Conservation (phyloP, 768 basidiomycete genomes). For the Sutorius australiensis region DNA sequence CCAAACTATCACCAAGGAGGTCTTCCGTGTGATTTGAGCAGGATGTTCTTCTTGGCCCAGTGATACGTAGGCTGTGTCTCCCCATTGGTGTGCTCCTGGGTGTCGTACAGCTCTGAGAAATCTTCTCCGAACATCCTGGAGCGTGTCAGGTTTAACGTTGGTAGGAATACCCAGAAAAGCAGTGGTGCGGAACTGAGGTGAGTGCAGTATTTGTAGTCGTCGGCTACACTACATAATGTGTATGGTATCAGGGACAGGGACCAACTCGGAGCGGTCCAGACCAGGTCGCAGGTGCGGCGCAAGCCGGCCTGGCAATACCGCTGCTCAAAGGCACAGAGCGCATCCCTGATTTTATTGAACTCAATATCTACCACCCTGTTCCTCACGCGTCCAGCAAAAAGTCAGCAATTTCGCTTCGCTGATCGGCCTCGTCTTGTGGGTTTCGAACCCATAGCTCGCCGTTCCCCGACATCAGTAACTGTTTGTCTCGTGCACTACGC, state of each 20-base stretch:
- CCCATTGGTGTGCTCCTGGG: conserved; percentile 16
- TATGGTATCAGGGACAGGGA: background rate
- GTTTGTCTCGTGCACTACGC: conserved; percentile 1
- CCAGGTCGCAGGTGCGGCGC: background rate
- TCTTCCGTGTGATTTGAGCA: conserved; percentile 79
- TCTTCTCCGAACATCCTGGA: conserved; percentile 29
- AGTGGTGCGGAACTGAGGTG: background rate
- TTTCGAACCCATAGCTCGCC: conserved; percentile 33
- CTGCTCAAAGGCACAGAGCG: background rate
- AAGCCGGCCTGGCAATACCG: background rate
- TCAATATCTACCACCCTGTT: background rate
- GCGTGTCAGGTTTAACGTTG: background rate
- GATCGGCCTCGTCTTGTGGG: conserved; percentile 32
- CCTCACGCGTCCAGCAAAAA: conserved; percentile 36
- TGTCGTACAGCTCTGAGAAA: conserved; percentile 16
- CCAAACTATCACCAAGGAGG: conserved; percentile 64
- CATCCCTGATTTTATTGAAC: background rate
- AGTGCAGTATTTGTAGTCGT: conserved; percentile 29
- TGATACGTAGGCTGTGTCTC: conserved; percentile 20
- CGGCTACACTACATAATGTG: conserved; percentile 28
- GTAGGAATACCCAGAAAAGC: background rate
- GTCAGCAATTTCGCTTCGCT: conserved; percentile 36
- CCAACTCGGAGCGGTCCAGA: too few relatives aligned
- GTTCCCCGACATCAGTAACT: background rate
- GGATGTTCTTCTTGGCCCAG: conserved; percentile 58